Base-by-base conservation (phyloP, 805 yeast species). In the Kazachstania kunashirensis region DNA sequence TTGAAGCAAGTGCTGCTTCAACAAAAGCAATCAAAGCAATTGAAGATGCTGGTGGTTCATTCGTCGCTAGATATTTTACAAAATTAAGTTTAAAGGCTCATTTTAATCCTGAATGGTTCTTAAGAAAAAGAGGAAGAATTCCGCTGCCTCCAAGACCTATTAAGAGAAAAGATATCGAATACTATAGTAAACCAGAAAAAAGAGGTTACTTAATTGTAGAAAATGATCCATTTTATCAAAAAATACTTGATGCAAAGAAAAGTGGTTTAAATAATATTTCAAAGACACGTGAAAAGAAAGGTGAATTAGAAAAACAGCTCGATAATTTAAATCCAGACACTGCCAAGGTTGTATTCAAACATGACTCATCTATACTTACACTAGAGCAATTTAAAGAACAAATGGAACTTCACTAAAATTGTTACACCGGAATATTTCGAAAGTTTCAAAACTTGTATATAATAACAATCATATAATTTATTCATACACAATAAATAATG, bases 91-190 rank as follows among this genome's bases (percentile, higher is more conserved):
- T 82, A 50, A 67, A 75, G 50, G 89, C 85, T 4, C 92, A 85
- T 51, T 66, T 84, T 27, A 61, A 77, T 31, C 96, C 97, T 9
- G 71, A 75, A 32, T 68, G 77, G 59, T 81, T 78, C 48, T 57
- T 82, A 33, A 59, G 67, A 45, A 80, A 71, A 50, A 78, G 76
- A 53, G 95, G 94, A 13, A 75, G 85, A 45, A 58, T 88, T 12
- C 97, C 97, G 31, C 57, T 84, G 46, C 77, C 74, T 36, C 86
- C 96, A 1, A 75, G 86, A 59, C 98, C 98, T 11, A 80, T 79
- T 7, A 77, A 74, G 48, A 75, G 83, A 62, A 80, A 84, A 61
- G 85, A 81, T 52, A 77, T 89, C 39, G 75, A 75, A 40, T 84
- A 69, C 60, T 89, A 92, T 63, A 74, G 85, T 33, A 71, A 76